Evolutionary conservation across 202 grass and related monocot genomes (phyloP).

Genomic region (Hordeum pubiflorum): DNA sequence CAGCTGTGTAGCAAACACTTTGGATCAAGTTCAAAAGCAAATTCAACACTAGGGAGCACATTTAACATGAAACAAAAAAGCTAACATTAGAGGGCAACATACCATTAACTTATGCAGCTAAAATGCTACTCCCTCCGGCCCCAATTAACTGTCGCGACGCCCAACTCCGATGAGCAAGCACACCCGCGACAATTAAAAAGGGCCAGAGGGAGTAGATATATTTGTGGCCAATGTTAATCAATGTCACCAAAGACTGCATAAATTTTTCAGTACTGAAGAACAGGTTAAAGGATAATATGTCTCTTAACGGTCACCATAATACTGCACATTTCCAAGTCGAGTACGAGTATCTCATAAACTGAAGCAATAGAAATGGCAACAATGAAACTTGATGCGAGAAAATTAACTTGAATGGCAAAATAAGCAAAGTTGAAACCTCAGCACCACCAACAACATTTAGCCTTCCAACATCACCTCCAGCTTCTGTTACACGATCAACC

Average conservation of each 20-base stretch:
- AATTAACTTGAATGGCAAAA: slow-evolving; percentile 9
- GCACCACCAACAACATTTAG: slow-evolving; percentile 74
- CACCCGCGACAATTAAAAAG: too few relatives aligned
- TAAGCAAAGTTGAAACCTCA: slow-evolving; percentile 52
- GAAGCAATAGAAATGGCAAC: neutral
- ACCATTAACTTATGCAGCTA: neutral
- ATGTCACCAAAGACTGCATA: slow-evolving; percentile 7
- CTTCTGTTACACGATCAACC: slow-evolving; percentile 82
- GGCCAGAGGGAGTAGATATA: neutral
- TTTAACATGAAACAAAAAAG: neutral
- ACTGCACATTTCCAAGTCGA: neutral
- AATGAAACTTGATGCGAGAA: neutral
- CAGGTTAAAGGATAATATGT: neutral
- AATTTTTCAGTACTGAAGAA: neutral
- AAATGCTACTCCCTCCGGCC: neutral
- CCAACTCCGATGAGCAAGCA: too few relatives aligned
- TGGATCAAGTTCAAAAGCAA: neutral
- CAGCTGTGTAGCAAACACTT: neutral
- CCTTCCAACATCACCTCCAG: slow-evolving; percentile 84
- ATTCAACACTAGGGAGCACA: neutral
- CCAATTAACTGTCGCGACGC: too few relatives aligned
- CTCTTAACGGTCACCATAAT: neutral
- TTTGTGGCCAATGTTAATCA: neutral
- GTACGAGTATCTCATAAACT: neutral
- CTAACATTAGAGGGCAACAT: neutral